phyloP scores from a whole-genome alignment of 257 asterid species.

The Salvia splendens region DNA sequence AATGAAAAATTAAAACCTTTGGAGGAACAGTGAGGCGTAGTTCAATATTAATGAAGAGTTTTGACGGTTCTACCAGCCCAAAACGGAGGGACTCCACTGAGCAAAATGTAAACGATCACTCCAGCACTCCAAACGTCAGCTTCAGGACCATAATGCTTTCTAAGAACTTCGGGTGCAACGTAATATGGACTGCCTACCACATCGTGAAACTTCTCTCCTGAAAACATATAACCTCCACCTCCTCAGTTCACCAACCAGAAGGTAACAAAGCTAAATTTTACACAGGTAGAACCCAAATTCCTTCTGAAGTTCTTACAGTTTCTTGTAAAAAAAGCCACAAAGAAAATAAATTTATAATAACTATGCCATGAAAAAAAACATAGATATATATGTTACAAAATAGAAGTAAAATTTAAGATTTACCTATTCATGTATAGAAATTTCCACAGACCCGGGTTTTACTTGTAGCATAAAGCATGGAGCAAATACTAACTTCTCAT shows the following conservation, averaged over 20 bases:
- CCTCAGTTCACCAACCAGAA: slow-evolving; percentile 2
- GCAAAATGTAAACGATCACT: slow-evolving; percentile 61
- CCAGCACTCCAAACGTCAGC: slow-evolving; percentile 78
- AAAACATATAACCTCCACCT: slow-evolving; percentile 19
- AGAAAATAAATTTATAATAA: neutral
- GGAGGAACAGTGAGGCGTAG: neutral
- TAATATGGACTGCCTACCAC: slow-evolving; percentile 78
- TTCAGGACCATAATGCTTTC: slow-evolving; percentile 56
- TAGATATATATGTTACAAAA: neutral
- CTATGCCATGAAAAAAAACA: neutral
- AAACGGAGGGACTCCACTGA: slow-evolving; percentile 68
- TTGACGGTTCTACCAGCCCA: slow-evolving; percentile 60
- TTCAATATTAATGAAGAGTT: neutral
- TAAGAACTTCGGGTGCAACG: slow-evolving; percentile 70
- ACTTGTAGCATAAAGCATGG: no score
- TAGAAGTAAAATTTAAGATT: neutral
- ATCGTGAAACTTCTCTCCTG: slow-evolving; percentile 75
- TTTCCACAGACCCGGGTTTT: neutral
- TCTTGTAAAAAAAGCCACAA: slow-evolving; percentile 9
- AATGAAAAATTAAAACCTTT: slow-evolving; percentile 17
- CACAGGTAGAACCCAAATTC: neutral
- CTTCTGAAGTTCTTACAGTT: neutral
- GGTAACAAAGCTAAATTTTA: neutral
- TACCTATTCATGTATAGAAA: no score
- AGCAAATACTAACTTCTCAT: neutral